A percentile compares a stretch with the other conserved stretches of the same genome.
Evolutionary conservation across 495 filamentous ascomycete genomes (phyloP).

Genomic region (Trichoderma parareesei): DNA sequence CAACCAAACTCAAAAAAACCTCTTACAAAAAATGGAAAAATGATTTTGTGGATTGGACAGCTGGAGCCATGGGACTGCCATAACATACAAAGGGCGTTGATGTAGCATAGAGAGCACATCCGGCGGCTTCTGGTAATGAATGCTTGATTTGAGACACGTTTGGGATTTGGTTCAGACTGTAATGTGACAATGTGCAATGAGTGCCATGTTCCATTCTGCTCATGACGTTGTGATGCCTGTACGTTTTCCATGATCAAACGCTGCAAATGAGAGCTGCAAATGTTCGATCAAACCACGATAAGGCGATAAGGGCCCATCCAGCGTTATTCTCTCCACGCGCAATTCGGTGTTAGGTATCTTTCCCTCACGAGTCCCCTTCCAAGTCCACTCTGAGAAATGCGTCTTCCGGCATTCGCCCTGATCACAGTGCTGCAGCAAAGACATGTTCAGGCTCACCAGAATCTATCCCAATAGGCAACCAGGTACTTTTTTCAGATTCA

Average conservation of each 20-base stretch:
- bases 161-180: constrained; percentile 1
- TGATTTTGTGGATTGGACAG: constrained; percentile 21
- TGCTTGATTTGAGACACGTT: constrained; percentile 9
- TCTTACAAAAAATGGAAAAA: constrained; percentile 15
- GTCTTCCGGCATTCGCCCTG: too few species aligned
- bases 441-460: background rate
- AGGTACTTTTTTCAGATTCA: background rate
- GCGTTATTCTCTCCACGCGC: background rate
- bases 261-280: too few species aligned
- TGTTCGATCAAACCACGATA: background rate
- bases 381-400: too few species aligned
- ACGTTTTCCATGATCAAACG: background rate
- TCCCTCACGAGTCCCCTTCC: too few species aligned
- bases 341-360: background rate
- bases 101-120: constrained; percentile 27
- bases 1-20: constrained; percentile 17
- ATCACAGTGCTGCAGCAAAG: background rate
- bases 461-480: background rate
- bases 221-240: background rate
- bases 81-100: constrained; percentile 23
- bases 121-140: constrained; percentile 10
- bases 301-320: background rate
- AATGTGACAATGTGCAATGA: constrained; percentile 10
- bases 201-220: background rate
- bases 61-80: constrained; percentile 15